Percentiles rank a stretch among this genome's conserved stretches.
These are phyloP conservation scores for Eutrema yunnanense DNA, from an alignment of 345 rosid genomes.

Conservation along the genomic window DNA sequence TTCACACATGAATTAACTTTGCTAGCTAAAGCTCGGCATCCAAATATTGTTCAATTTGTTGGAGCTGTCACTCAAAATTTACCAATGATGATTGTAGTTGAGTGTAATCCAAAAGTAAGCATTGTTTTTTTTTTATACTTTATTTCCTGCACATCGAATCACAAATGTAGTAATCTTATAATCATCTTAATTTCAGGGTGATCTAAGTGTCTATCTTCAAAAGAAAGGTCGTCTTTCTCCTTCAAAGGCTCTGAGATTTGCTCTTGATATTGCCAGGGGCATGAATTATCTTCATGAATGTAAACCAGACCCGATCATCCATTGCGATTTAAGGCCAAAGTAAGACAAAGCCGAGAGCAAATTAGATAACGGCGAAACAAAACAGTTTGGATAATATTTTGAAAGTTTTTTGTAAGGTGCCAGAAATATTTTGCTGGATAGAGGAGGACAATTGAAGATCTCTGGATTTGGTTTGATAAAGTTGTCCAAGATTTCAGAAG, in stretches of 20 bases:
- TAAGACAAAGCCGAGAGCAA: constrained; percentile 43
- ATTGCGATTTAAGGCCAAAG: constrained; percentile 89
- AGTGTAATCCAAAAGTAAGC: constrained; percentile 67
- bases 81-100: constrained; percentile 96
- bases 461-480: constrained; percentile 82
- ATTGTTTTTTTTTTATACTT: constrained; percentile 3
- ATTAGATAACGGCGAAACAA: background rate
- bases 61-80: constrained; percentile 97
- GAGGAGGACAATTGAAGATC: constrained; percentile 75
- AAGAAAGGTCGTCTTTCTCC: constrained; percentile 60
- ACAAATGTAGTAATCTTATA: background rate
- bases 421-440: constrained; percentile 99
- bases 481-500: constrained; percentile 49
- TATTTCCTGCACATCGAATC: background rate
- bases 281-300: constrained; percentile 73
- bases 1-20: constrained; percentile 79
- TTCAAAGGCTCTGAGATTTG: constrained; percentile 29
- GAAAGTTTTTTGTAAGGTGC: constrained; percentile 91
- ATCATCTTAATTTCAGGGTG: constrained; percentile 57
- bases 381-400: constrained; percentile 32
- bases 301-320: constrained; percentile 84
- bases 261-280: constrained; percentile 57
- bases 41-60: constrained; percentile 94
- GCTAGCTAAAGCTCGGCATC: constrained; percentile 89
- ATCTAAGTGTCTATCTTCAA: constrained; percentile 67